These are phyloP conservation scores for Dalbergia cochinchinensis DNA, from an alignment of 306 rosid species.

Conservation along the genomic window DNA sequence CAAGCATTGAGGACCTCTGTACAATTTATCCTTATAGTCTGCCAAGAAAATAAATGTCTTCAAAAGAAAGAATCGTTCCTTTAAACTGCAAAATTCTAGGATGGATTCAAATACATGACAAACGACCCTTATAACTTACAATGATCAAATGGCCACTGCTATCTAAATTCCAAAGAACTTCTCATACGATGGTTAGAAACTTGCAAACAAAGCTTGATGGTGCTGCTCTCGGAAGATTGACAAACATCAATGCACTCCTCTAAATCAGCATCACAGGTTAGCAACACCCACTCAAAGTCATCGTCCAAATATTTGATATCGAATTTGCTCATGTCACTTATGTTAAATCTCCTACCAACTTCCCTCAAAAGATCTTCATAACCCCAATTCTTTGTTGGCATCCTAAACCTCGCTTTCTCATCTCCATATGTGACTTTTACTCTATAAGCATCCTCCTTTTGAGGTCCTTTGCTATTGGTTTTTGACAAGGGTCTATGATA, in stretches of 20 bases:
- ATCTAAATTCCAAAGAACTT: conserved; percentile 45
- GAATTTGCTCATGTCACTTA: conserved; percentile 66
- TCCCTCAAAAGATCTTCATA: conserved; percentile 67
- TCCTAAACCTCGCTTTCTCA: conserved; percentile 79
- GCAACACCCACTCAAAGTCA: conserved; percentile 89
- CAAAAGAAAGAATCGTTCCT: neutral
- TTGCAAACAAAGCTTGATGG: conserved; percentile 80
- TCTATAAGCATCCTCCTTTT: conserved; percentile 52
- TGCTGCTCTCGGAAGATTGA: conserved; percentile 58
- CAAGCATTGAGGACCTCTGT: neutral
- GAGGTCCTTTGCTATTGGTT: conserved; percentile 25
- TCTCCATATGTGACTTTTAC: conserved; percentile 83
- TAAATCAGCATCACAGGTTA: conserved; percentile 89
- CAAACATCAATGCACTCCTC: conserved; percentile 91
- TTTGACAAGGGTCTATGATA: conserved; percentile 31
- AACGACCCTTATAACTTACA: conserved; percentile 45
- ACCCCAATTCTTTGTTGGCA: conserved; percentile 61
- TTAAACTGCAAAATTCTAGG: conserved; percentile 44
- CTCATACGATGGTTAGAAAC: conserved; percentile 51
- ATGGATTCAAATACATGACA: conserved; percentile 46
- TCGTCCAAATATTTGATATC: conserved; percentile 92
- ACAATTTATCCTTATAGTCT: conserved; percentile 31
- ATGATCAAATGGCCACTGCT: conserved; percentile 19
- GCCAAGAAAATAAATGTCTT: conserved; percentile 25
- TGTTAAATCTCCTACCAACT: conserved; percentile 66